These are phyloP conservation scores for Pseudozyma sp. DNA, from an alignment of 1,284 basidiomycete genomes.

Conservation along the genomic window DNA sequence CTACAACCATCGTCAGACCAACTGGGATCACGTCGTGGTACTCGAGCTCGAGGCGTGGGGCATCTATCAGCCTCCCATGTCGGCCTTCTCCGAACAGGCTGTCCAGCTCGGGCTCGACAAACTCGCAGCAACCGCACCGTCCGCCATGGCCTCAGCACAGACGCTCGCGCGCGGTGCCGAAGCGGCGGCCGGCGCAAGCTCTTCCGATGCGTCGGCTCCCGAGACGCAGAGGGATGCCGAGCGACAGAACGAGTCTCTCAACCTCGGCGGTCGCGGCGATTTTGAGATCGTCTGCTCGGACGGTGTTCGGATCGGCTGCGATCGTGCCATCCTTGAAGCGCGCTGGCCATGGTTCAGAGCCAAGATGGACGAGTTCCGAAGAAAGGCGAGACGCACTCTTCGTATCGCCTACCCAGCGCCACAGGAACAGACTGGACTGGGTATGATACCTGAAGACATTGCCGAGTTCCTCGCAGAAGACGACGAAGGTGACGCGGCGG, in stretches of 20 bases:
- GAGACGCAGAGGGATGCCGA: slow-evolving; percentile 8
- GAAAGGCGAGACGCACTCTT: slow-evolving; percentile 41
- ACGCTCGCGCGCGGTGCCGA: slow-evolving; percentile 16
- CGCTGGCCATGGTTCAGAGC: slow-evolving; percentile 94
- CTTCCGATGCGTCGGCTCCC: not conserved
- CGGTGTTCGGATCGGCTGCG: slow-evolving; percentile 83
- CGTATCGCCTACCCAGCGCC: slow-evolving; percentile 29
- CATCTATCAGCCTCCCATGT: slow-evolving; percentile 58
- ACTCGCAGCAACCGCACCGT: slow-evolving; percentile 46
- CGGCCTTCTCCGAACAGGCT: slow-evolving; percentile 40
- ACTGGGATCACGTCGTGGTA: slow-evolving; percentile 62
- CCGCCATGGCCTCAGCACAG: slow-evolving; percentile 32
- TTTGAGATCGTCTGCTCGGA: slow-evolving; percentile 93
- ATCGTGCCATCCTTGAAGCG: slow-evolving; percentile 81
- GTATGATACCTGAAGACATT: slow-evolving; percentile 47
- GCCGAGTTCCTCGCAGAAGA: slow-evolving; percentile 45
- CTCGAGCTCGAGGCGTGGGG: slow-evolving; percentile 65
- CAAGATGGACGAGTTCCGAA: slow-evolving; percentile 70
- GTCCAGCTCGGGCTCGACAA: slow-evolving; percentile 58
- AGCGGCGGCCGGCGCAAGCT: not conserved
- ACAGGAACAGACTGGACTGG: slow-evolving; percentile 27
- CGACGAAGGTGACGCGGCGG: slow-evolving; percentile 37
- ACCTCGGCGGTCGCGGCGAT: slow-evolving; percentile 71
- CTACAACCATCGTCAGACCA: slow-evolving; percentile 66
- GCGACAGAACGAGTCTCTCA: slow-evolving; percentile 12